Conservation (phyloP, 2,329 filamentous ascomycete species). For the Cladophialophora psammophila region DNA sequence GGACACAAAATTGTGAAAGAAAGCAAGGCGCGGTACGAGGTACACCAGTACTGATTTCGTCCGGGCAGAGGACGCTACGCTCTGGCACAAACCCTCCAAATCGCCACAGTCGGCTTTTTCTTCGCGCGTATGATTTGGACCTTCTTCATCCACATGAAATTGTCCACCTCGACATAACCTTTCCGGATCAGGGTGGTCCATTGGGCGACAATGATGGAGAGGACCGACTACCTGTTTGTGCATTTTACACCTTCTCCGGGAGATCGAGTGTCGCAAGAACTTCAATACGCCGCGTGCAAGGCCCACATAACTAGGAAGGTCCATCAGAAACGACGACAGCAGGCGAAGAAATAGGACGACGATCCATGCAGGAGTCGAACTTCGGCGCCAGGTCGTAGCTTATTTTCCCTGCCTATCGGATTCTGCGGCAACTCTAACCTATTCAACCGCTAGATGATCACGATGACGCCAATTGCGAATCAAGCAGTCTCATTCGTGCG, state of each 20-base stretch:
- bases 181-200: too few relatives aligned
- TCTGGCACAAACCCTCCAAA: background rate
- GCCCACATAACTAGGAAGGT: conserved; percentile 1
- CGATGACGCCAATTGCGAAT: conserved; percentile 4
- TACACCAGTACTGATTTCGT: background rate
- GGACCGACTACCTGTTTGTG: background rate
- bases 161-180: background rate
- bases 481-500: conserved; percentile 21
- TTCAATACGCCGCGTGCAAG: conserved; percentile 8
- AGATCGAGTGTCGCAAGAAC: conserved; percentile 3
- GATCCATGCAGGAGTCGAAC: background rate
- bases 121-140: background rate
- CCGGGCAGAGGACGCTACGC: background rate
- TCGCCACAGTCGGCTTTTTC: background rate
- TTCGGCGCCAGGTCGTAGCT: background rate
- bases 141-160: background rate
- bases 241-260: background rate
- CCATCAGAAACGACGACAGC: conserved; percentile 6
- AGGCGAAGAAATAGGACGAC: background rate
- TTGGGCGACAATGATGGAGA: background rate
- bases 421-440: conserved; percentile 7
- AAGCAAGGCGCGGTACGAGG: background rate
- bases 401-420: background rate
- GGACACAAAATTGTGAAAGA: background rate
- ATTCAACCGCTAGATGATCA: conserved; percentile 9